Percentiles rank a stretch among this genome's conserved stretches.
Conservation (phyloP, 2,329 filamentous ascomycete species). For the Mycosphaerelloides madeirae region DNA sequence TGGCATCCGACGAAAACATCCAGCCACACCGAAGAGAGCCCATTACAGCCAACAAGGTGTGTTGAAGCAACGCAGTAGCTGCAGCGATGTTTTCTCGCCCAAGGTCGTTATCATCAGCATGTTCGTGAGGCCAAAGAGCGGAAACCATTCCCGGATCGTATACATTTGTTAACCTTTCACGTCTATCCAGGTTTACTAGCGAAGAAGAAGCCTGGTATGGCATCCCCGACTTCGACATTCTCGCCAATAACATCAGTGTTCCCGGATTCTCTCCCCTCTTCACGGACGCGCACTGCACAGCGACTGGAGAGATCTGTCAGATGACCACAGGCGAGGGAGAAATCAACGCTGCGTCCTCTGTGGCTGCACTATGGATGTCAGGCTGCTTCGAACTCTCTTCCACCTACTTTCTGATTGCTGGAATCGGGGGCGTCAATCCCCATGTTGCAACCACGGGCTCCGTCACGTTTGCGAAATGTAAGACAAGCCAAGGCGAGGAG, state of each 20-base stretch:
- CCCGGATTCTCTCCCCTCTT: conserved; percentile 29
- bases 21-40: background rate
- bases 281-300: conserved; percentile 52
- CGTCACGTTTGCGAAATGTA: conserved; percentile 22
- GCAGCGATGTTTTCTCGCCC: conserved; percentile 32
- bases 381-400: conserved; percentile 19
- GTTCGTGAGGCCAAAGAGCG: conserved; percentile 34
- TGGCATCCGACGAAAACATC: conserved; percentile 1
- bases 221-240: conserved; percentile 29
- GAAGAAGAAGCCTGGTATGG: conserved; percentile 47
- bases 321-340: conserved; percentile 56
- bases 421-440: conserved; percentile 26
- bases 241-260: conserved; percentile 30
- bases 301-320: conserved; percentile 60
- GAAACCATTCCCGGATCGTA: too few species aligned
- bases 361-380: conserved; percentile 18
- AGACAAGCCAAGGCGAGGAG: too few species aligned
- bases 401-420: conserved; percentile 28
- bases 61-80: background rate
- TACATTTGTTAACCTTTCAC: conserved; percentile 21
- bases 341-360: conserved; percentile 11
- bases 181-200: conserved; percentile 23
- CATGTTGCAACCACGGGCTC: conserved; percentile 21
- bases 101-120: conserved; percentile 61
- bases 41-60: background rate